phyloP scores from a whole-genome alignment of 169 alveolate genomes.

The Plasmodium malariae region DNA sequence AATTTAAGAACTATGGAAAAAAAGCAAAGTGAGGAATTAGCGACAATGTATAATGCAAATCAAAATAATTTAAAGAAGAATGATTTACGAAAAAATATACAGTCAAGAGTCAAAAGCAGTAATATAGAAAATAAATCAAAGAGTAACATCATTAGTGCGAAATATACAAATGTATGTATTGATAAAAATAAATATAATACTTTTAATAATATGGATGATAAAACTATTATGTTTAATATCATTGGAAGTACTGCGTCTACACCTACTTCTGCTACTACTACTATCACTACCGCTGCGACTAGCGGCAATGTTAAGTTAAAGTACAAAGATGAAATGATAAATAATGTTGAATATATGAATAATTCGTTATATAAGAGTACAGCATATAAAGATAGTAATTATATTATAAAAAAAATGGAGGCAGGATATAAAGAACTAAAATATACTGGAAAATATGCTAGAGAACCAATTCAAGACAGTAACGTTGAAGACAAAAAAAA shows the following conservation, averaged over 20 bases:
- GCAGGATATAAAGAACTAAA: neutral
- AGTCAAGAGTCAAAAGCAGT: neutral
- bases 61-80: conserved; percentile 32
- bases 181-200: conserved; percentile 5
- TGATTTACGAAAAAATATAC: neutral
- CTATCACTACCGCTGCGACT: neutral
- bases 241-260: neutral
- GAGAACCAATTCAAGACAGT: conserved; percentile 4
- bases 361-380: conserved; percentile 3
- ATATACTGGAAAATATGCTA: neutral
- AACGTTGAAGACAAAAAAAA: conserved; percentile 65
- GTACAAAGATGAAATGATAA: conserved; percentile 14
- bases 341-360: neutral
- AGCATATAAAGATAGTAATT: neutral
- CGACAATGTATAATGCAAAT: conserved; percentile 1
- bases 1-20: conserved; percentile 11
- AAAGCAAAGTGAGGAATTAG: conserved; percentile 13
- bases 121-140: conserved; percentile 2
- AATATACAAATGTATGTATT: neutral
- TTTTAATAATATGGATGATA: conserved; percentile 7
- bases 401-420: conserved; percentile 3
- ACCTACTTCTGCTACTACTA: too few relatives aligned
- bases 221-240: conserved; percentile 11
- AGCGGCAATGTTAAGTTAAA: neutral
- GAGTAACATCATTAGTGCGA: conserved; percentile 3